phyloP scores from a whole-genome alignment of 2,329 filamentous ascomycete genomes.

The Ambrosiella beaveri region DNA sequence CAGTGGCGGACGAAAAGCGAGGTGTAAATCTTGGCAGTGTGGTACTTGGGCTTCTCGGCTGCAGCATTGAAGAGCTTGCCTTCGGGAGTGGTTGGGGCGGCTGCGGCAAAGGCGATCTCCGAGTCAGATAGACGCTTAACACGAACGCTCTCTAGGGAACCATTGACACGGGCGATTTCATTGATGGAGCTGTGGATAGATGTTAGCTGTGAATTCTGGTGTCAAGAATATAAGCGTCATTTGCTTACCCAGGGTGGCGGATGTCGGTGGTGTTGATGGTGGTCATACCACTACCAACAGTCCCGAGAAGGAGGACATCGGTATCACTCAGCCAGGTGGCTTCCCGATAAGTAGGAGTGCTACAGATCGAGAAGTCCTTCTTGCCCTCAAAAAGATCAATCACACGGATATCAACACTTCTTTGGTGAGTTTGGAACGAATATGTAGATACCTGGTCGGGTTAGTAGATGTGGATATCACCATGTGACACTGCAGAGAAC shows the following conservation, averaged over 20 bases:
- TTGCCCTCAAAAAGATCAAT: constrained; percentile 48
- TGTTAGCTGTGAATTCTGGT: background rate
- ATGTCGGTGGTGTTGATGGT: constrained; percentile 25
- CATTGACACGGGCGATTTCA: constrained; percentile 18
- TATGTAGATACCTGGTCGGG: constrained; percentile 48
- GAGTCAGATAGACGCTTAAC: constrained; percentile 31
- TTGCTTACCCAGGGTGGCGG: constrained; percentile 8
- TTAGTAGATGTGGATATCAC: background rate
- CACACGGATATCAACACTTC: constrained; percentile 50
- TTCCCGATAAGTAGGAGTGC: constrained; percentile 48
- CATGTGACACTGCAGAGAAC: background rate
- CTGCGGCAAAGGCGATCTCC: constrained; percentile 38
- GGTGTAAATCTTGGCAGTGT: constrained; percentile 54
- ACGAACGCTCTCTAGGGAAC: constrained; percentile 42
- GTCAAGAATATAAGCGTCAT: background rate
- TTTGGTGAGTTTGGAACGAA: constrained; percentile 58
- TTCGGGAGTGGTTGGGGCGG: constrained; percentile 47
- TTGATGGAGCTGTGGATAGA: constrained; percentile 1
- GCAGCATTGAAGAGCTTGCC: constrained; percentile 54
- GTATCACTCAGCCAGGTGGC: constrained; percentile 60
- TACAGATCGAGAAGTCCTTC: constrained; percentile 46
- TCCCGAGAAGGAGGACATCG: constrained; percentile 39
- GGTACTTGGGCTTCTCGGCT: constrained; percentile 38
- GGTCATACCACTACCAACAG: constrained; percentile 29
- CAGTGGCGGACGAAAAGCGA: constrained; percentile 67